Conservation (phyloP, 805 yeast genomes). For the Myxozyma vanderwaltii region DNA sequence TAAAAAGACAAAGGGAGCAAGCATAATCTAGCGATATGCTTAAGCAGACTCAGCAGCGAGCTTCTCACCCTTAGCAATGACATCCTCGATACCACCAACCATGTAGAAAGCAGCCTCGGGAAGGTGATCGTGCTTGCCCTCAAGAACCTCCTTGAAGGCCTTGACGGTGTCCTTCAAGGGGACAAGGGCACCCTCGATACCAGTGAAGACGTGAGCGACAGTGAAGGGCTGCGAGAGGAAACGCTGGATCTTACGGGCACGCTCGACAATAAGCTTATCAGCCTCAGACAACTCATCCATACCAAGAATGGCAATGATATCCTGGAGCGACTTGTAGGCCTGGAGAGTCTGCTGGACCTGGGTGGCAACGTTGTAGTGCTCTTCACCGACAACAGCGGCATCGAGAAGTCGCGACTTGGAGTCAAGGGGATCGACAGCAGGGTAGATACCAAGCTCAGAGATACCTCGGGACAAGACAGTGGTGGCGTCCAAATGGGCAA, state of each 20-base stretch:
- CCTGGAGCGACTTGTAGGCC: constrained; percentile 99
- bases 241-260: constrained; percentile 99
- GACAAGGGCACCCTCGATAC: constrained; percentile 97
- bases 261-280: constrained; percentile 98
- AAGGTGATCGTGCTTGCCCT: constrained; percentile 97
- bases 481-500: constrained; percentile 99
- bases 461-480: constrained; percentile 99
- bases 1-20: background rate
- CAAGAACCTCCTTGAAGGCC: constrained; percentile 96
- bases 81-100: constrained; percentile 99
- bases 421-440: constrained; percentile 99
- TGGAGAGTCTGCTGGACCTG: constrained; percentile 97
- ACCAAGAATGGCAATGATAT: constrained; percentile 99
- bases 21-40: background rate
- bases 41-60: constrained; percentile 56
- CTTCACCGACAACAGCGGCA: constrained; percentile 96
- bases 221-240: constrained; percentile 99
- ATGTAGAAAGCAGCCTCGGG: constrained; percentile 99
- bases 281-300: constrained; percentile 99
- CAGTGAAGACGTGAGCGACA: constrained; percentile 99
- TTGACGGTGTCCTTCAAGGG: constrained; percentile 91
- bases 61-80: constrained; percentile 97
- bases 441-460: constrained; percentile 99
- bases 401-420: constrained; percentile 98
- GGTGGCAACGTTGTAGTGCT: constrained; percentile 95